phyloP scores from a whole-genome alignment of 495 filamentous ascomycete genomes.

The Aspergillus ellipticus region DNA sequence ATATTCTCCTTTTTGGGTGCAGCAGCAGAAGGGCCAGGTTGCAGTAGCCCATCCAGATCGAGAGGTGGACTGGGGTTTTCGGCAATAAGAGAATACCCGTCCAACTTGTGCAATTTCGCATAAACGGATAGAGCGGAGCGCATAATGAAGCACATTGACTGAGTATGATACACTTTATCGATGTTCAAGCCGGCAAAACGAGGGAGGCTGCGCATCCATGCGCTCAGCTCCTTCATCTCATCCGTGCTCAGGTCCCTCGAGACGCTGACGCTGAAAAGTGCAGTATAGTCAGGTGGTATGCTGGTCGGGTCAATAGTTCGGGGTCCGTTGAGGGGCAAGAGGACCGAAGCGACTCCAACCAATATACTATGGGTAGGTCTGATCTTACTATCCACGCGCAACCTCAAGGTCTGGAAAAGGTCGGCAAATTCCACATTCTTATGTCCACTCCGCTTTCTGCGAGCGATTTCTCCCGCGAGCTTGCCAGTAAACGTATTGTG shows the following conservation, averaged over 20 bases:
- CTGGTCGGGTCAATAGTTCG: not conserved
- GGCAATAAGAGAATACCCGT: constrained; percentile 3
- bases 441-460: constrained; percentile 11
- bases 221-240: not conserved
- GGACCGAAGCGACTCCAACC: not conserved
- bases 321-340: constrained; percentile 1
- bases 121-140: not conserved
- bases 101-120: not conserved
- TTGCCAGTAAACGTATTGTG: constrained; percentile 16
- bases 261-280: not conserved
- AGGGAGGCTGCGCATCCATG: constrained; percentile 1
- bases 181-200: not conserved
- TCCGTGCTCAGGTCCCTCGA: not conserved
- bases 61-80: not conserved
- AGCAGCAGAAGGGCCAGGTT: not conserved
- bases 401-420: constrained; percentile 1
- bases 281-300: not conserved
- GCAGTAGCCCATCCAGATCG: not conserved
- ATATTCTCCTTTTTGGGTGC: not conserved
- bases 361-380: not conserved
- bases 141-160: not conserved
- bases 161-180: not conserved
- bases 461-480: constrained; percentile 13
- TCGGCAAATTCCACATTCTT: constrained; percentile 12
- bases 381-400: not conserved